Percentiles rank a stretch among this genome's conserved stretches.
Evolutionary conservation across 805 yeast genomes (phyloP).

Genomic region (Cyberlindnera maritima): DNA sequence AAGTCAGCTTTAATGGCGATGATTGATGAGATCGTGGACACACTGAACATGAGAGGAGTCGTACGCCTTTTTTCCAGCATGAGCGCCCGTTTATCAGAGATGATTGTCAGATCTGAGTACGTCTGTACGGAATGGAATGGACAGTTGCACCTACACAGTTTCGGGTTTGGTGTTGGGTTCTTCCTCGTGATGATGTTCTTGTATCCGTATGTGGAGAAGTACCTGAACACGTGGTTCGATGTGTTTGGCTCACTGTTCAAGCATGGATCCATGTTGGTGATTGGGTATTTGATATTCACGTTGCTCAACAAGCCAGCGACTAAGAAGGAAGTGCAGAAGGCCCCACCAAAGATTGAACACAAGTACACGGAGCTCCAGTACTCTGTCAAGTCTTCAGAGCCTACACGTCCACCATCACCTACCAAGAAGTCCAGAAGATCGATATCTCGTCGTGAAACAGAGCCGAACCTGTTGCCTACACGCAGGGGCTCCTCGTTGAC

Average conservation of each 20-base stretch:
- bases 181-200: constrained; percentile 18
- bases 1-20: neutral
- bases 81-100: neutral
- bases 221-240: constrained; percentile 25
- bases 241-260: constrained; percentile 20
- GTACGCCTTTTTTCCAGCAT: constrained; percentile 4
- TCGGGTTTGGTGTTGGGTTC: constrained; percentile 21
- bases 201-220: constrained; percentile 24
- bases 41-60: constrained; percentile 12
- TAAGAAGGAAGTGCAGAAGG: neutral
- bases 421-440: constrained; percentile 3
- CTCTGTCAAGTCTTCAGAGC: constrained; percentile 18
- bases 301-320: neutral
- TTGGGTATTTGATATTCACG: constrained; percentile 16
- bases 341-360: neutral
- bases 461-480: constrained; percentile 1
- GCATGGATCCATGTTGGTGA: constrained; percentile 18
- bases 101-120: constrained; percentile 21
- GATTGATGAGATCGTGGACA: constrained; percentile 18
- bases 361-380: constrained; percentile 20
- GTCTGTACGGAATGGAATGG: constrained; percentile 23
- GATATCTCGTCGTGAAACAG: constrained; percentile 10
- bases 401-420: constrained; percentile 10
- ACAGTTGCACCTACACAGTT: constrained; percentile 28
- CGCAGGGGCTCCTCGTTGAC: constrained; percentile 1